Evolutionary conservation across 495 filamentous ascomycete genomes (phyloP).

Genomic region (Aspergillus kassunensis): DNA sequence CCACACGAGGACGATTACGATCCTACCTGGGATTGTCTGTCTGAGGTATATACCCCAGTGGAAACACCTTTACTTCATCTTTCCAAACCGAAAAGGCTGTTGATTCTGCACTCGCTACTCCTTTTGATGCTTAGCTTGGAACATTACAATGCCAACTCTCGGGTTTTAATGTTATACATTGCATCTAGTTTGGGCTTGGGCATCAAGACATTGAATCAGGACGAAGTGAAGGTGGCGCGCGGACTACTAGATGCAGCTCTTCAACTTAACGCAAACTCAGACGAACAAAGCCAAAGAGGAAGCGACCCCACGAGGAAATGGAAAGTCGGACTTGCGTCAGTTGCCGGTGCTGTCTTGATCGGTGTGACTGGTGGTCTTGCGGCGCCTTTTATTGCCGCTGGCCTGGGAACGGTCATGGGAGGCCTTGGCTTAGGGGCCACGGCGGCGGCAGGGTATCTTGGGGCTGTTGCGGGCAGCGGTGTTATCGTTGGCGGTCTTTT

Average conservation of each 20-base stretch:
- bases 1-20: slow-evolving; percentile 24
- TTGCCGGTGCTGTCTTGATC: slow-evolving; percentile 71
- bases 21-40: slow-evolving; percentile 29
- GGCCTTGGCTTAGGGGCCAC: slow-evolving; percentile 75
- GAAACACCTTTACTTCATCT: slow-evolving; percentile 41
- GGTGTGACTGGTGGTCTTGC: slow-evolving; percentile 79
- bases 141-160: slow-evolving; percentile 71
- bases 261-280: slow-evolving; percentile 63
- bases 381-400: slow-evolving; percentile 75
- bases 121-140: slow-evolving; percentile 76
- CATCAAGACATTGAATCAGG: slow-evolving; percentile 58
- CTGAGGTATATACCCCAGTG: slow-evolving; percentile 43
- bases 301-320: slow-evolving; percentile 61
- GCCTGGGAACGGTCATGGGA: slow-evolving; percentile 77
- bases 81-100: slow-evolving; percentile 36
- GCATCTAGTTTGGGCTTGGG: slow-evolving; percentile 65
- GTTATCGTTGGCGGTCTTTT: slow-evolving; percentile 80
- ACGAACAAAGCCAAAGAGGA: slow-evolving; percentile 65
- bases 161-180: slow-evolving; percentile 67
- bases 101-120: slow-evolving; percentile 60
- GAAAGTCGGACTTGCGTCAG: slow-evolving; percentile 81
- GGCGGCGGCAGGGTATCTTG: slow-evolving; percentile 75
- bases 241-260: slow-evolving; percentile 70
- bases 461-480: slow-evolving; percentile 69
- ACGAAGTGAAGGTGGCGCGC: slow-evolving; percentile 71